Evolutionary conservation across 768 basidiomycete species (phyloP).

Genomic region (Auricularia cornea): DNA sequence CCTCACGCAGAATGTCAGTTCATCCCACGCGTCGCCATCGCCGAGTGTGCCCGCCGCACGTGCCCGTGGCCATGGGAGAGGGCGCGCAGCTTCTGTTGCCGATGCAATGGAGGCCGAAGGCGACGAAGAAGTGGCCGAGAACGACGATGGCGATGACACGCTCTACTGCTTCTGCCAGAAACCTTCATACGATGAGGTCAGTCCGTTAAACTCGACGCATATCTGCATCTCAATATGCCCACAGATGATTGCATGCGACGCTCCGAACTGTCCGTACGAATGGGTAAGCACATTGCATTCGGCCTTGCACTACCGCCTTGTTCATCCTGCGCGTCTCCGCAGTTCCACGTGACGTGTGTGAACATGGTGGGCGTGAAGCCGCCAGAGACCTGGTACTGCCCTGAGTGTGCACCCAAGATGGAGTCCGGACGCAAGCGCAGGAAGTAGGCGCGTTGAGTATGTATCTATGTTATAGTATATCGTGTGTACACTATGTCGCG

Average conservation of each 20-base stretch:
- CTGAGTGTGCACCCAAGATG: conserved; percentile 31
- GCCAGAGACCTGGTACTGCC: conserved; percentile 52
- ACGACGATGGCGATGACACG: conserved; percentile 35
- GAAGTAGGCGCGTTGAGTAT: background rate
- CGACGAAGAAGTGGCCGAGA: conserved; percentile 24
- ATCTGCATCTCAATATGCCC: conserved; percentile 39
- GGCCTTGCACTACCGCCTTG: background rate
- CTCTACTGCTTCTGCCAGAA: conserved; percentile 58
- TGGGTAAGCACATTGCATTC: conserved; percentile 41
- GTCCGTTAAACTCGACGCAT: conserved; percentile 8
- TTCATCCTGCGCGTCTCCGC: conserved; percentile 1
- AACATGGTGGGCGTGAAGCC: conserved; percentile 42
- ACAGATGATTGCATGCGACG: conserved; percentile 72
- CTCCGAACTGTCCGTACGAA: conserved; percentile 57
- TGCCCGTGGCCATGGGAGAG: conserved; percentile 2
- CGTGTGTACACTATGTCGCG: background rate
- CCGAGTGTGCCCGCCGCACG: conserved; percentile 1
- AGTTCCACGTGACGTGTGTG: conserved; percentile 61
- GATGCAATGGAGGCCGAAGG: conserved; percentile 19
- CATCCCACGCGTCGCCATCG: background rate
- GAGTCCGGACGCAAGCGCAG: background rate
- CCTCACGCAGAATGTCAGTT: background rate
- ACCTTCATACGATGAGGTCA: conserved; percentile 50
- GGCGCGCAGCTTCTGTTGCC: conserved; percentile 8
- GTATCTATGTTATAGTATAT: background rate